These are phyloP conservation scores for Isabelozyma rhagii DNA, from an alignment of 805 yeast genomes.

Conservation along the genomic window DNA sequence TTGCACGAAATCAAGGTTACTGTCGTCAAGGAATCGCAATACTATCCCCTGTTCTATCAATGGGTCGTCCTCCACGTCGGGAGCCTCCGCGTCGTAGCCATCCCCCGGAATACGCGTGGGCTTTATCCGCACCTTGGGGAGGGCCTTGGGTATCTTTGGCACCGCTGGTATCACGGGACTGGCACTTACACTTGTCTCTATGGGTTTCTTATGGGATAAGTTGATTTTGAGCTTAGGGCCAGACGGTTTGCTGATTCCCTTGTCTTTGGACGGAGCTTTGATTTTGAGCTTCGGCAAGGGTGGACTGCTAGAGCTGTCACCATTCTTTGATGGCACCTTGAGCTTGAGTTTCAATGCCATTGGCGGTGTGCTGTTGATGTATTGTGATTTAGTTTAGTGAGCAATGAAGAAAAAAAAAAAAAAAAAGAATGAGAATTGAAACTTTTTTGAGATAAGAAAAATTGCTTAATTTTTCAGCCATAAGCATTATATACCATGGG, in stretches of 20 bases:
- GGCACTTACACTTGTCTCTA: not conserved
- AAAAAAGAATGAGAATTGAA: not conserved
- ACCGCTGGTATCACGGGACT: conserved; percentile 1
- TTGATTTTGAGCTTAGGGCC: conserved; percentile 16
- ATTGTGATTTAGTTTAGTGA: too few species aligned
- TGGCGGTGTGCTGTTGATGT: too few species aligned
- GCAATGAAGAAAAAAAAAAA: too few species aligned
- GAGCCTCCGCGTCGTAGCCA: conserved; percentile 96
- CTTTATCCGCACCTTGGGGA: conserved; percentile 50
- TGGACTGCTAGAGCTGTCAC: not conserved
- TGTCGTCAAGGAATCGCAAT: conserved; percentile 68
- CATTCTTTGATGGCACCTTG: conserved; percentile 11
- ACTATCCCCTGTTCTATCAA: conserved; percentile 82
- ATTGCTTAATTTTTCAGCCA: not conserved
- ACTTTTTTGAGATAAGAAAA: not conserved
- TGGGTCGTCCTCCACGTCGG: conserved; percentile 94
- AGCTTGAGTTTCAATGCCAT: conserved; percentile 14
- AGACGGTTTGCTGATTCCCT: conserved; percentile 1
- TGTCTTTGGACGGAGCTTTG: conserved; percentile 14
- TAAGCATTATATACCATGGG: not conserved
- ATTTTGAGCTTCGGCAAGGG: conserved; percentile 12
- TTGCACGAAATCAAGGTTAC: conserved; percentile 68
- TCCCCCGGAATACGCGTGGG: conserved; percentile 81
- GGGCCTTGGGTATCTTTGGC: conserved; percentile 10
- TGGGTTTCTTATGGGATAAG: conserved; percentile 3